Base-by-base conservation (phyloP, 305 asterid genomes). In the Petunia hybrid region DNA sequence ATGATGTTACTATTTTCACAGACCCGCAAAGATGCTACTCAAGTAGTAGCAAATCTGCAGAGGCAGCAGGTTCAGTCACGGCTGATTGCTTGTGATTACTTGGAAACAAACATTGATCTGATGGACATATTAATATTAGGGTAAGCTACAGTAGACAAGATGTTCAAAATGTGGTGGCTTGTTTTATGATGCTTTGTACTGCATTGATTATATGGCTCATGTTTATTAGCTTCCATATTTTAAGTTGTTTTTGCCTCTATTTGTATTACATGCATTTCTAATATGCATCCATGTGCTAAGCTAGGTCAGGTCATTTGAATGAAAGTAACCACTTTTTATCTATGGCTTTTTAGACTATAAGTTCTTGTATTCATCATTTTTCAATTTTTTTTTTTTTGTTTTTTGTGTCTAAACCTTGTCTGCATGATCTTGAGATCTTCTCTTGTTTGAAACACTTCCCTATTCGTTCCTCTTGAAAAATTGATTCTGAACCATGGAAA, bases 21-120 rank as follows among this genome's bases (percentile, higher is more conserved):
- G 99, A 83, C 98, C 53, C 98, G 98, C 77, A 94, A 94, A 89
- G 99, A 96, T 92, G 98, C 97, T 42, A 92, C 99, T 7, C 98
- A 93, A 83, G 97, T 96, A 82, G 98, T 96, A 87, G 97, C 99
- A 41, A 96, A 96, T 88, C 89, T 96, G 86, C 99, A 96, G 87
- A 88, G 99, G 88, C 99, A 96, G 81, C 99, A 92, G 84, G 99
- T 96, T 85, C 97, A 96, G n/a, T 96, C 98, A 8, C 89, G 92
- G 88, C 79, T 96, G 92, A 96, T 96, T 85, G 98, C 98, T 53
- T 96, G 97, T 70, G 98, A 94, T 85, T 96, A 96, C 91, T 87
- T 96, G 94, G 99, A 96, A 85, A 90, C 89, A 82, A 94, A 96
- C 87, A 79, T 93, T 43, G 99, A 96, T 87, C 93, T 96, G 86